Evolutionary conservation across 306 rosid species (phyloP), one percentile per base, ranked within the genome.

Genomic region (Phaseolus lunatus): DNA sequence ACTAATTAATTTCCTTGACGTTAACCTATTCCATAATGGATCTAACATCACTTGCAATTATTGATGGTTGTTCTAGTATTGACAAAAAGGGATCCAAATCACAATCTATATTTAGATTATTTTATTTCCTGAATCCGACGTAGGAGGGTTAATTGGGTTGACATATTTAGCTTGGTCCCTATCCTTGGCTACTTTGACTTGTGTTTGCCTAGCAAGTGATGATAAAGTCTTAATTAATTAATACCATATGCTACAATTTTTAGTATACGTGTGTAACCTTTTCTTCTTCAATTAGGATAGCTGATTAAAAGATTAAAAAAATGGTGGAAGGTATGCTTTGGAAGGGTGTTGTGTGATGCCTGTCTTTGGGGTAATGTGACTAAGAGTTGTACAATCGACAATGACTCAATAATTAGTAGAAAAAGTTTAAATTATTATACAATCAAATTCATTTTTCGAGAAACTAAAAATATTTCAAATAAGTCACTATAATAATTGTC

Each of bases 331-430:
- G 6, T 29, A 29, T 1, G 18, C 3, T 41, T 35, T 62, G 15
- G 3, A 9, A 52, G 3, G 19, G 20, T 61, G 73, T 5, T 23
- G 31, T 20, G 3, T 35, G 26, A 2, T 67, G 14, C 54, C 12
- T 26, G 10, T 48, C 26, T 49, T 70, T 29, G 7, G 52, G 23
- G 31, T 54, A 50, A 33, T 63, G 31, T 80, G 50, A 31, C 45
- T 45, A 49, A 74, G 57, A 81, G 3, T 22, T 80, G 80, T 80
- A 56, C 31, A 23, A 56, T 56, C 7, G 71, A 67, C 80, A 56
- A 67, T 19, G 35, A 67, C 33, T 43, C 18, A 18, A 19, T 18
- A 1, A 37, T 37, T 2, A 37, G 1, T 41, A 19, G 12, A 33
- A 41, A 41, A 41, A 0, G 0, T 41, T 0, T 41, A 10, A 41